phyloP scores from a whole-genome alignment of 2,329 filamentous ascomycete genomes.

The Neofusicoccum cordaticola region DNA sequence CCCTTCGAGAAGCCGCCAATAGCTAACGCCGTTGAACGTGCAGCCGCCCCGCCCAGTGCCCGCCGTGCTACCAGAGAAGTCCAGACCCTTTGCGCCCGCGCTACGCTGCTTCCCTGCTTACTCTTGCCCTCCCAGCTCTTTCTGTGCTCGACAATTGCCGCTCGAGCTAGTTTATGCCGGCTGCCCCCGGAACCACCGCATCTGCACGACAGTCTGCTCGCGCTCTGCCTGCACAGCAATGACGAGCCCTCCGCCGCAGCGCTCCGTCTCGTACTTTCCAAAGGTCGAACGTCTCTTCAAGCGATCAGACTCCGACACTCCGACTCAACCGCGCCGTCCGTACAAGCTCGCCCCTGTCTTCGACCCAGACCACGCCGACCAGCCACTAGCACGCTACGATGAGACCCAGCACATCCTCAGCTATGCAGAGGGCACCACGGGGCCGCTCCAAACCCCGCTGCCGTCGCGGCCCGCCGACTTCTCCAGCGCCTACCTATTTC shows the following conservation, averaged over 20 bases:
- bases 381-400: conserved; percentile 16
- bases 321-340: conserved; percentile 10
- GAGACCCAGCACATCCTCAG: not conserved
- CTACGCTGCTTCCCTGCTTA: too few species aligned
- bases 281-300: conserved; percentile 6
- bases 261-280: conserved; percentile 19
- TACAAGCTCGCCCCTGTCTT: conserved; percentile 16
- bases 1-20: too few species aligned
- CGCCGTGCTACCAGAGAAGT: too few species aligned
- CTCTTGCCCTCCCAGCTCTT: too few species aligned
- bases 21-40: too few species aligned
- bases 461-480: conserved; percentile 22
- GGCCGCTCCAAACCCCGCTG: conserved; percentile 17
- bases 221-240: not conserved
- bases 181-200: not conserved
- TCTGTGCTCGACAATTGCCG: too few species aligned
- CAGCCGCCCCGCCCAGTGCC: too few species aligned
- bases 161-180: too few species aligned
- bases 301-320: not conserved
- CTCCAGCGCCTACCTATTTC: conserved; percentile 34
- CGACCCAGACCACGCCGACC: not conserved
- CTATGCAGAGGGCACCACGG: not conserved
- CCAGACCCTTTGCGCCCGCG: too few species aligned
- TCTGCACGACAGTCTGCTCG: not conserved
- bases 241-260: not conserved